Evolutionary conservation across 106 monocot species (phyloP), one percentile per base, ranked within the genome.

Genomic region (Narthecium ossifragum): DNA sequence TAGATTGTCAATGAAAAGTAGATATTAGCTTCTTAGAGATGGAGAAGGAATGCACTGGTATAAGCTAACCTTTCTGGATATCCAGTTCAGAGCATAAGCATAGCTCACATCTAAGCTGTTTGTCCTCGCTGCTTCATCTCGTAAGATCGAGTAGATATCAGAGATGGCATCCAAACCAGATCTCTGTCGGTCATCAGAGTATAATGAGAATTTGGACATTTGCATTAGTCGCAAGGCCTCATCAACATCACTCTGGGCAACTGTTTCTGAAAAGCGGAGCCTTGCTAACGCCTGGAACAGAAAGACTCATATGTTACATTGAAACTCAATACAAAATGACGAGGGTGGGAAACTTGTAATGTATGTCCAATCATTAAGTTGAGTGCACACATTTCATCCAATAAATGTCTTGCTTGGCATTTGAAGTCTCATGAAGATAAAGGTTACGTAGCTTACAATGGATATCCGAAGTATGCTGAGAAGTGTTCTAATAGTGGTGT

Each of bases 101-200:
- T 96, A 96, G 59, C 71, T 86, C 43, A 96, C 78, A 71, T 96
- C 90, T 76, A 86, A 73, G 60, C 71, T 67, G 75, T 70, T 87
- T 1, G 78, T 74, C 62, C 86, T 78, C 51, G 90, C 86, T 11
- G 90, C 96, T 79, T 96, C 96, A 70, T 96, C 96, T 64, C 96
- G 53, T 52, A 96, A 59, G 41, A 96, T 76, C 18, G 96, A 96
- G 70, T 96, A 96, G 11, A 96, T 96, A 59, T 96, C 96, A 66
- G 96, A 96, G 49, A 96, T 96, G 17, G 96, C 96, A 72, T 96
- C 96, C 52, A 96, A 73, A n/a, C 96, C 90, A 38, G 96, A 90
- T 63, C 73, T 80, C 48, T 86, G 90, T 26, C 96, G 86, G 57
- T 96, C 96, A 20, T 96, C 96, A 4, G 90, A 81, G 43, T 96